These are phyloP conservation scores for Globisporangium acanthophoron DNA, from an alignment of 352 stramenopile genomes.

Conservation along the genomic window DNA sequence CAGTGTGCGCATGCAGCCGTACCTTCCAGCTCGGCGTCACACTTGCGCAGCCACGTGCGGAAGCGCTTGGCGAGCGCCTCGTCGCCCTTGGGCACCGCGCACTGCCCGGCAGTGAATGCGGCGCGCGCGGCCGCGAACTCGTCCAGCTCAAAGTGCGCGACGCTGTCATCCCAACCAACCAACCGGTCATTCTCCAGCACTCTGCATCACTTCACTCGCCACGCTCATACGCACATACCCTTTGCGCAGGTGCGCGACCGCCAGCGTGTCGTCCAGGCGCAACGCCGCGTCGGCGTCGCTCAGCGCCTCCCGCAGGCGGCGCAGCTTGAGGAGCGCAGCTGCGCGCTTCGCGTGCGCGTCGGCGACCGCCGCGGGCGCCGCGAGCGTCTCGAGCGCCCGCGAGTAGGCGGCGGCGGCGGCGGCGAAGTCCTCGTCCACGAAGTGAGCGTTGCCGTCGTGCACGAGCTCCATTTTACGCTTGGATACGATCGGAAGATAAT, in stretches of 20 bases:
- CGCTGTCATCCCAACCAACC: slow-evolving; percentile 18
- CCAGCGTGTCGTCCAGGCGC: slow-evolving; percentile 38
- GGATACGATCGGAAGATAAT: too few species aligned
- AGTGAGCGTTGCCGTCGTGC: slow-evolving; percentile 71
- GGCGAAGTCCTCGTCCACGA: slow-evolving; percentile 79
- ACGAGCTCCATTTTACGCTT: slow-evolving; percentile 55
- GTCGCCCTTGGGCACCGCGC: slow-evolving; percentile 11
- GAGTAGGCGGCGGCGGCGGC: slow-evolving; percentile 54
- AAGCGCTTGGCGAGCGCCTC: slow-evolving; percentile 48
- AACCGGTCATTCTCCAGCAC: neutral
- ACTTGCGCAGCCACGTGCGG: slow-evolving; percentile 87
- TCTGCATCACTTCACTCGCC: neutral
- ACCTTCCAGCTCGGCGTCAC: slow-evolving; percentile 77
- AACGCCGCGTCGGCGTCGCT: slow-evolving; percentile 46
- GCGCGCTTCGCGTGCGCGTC: slow-evolving; percentile 66
- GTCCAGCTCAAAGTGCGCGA: slow-evolving; percentile 82
- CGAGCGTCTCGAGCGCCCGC: slow-evolving; percentile 28
- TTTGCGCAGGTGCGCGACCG: slow-evolving; percentile 65
- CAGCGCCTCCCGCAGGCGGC: slow-evolving; percentile 46
- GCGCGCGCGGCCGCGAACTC: slow-evolving; percentile 39
- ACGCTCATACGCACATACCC: slow-evolving; percentile 33
- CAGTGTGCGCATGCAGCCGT: slow-evolving; percentile 4
- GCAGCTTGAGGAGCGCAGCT: slow-evolving; percentile 62
- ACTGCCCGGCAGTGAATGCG: neutral
- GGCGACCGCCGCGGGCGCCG: slow-evolving; percentile 10